Evolutionary conservation across 202 grass and related monocot species (phyloP), one percentile per base, ranked within the genome.

Genomic region (Brachypodium distachyon): DNA sequence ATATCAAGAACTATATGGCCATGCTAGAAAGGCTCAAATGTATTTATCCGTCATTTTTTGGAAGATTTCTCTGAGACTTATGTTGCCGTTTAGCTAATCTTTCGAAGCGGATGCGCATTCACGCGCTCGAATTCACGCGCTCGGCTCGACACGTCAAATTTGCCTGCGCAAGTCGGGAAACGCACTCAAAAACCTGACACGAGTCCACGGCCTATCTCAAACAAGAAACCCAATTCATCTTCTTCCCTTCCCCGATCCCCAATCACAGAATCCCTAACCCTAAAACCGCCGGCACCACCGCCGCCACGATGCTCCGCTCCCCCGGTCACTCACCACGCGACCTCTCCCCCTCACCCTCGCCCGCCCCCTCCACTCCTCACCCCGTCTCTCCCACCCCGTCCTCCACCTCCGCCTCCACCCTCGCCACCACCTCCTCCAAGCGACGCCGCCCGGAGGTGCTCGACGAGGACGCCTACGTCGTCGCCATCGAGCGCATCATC

Each of bases 391-490:
- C 82, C 5, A 33, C 77, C 8, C 31, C 74, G 32, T 79, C 77
- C 19, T 10, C 85, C 22, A 52, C 86, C 73, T 63, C 85, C 36
- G 50, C 70, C 12, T 6, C 49, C 14, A 1, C 36, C 62, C 13
- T 74, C 38, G 3, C 67, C 53, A 18, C 76, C 34, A 1, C 78
- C 23, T 64, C 70, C 21, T 48, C 28, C 49, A 79, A 84, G 87
- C 88, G 88, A 42, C 89, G 84, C 17, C 87, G 89, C 22, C 54
- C 84, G 18, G 76, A 84, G 51, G 86, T 97, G 12, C 91, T 97
- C 77, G 91, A 94, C 52, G 94, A 97, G 86, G 91, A 97, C 87
- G 80, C 72, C 14, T 97, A 97, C 77, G 91, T 97, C 31, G 82
- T 87, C 2, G 78, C 86, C 43, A 84, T 97, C 37, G 91, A 97